Evolutionary conservation across 495 filamentous ascomycete genomes (phyloP), one percentile per base, ranked within the genome.

Genomic region (Penicillium tannophilum): DNA sequence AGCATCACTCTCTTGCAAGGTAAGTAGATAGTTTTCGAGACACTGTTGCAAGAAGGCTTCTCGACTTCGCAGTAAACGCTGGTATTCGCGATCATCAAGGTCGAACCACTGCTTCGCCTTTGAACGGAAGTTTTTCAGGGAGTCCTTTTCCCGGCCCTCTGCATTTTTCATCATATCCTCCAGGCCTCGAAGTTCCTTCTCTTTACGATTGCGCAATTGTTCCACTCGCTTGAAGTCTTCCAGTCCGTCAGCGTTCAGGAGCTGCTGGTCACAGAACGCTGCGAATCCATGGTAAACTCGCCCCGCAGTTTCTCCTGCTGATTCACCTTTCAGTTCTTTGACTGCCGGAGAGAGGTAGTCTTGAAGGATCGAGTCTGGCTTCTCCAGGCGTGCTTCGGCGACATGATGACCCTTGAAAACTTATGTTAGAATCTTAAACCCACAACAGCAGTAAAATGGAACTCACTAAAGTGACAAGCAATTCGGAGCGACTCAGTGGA

Each of bases 251-350:
- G 86, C 82, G 66, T 92, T 93, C 58, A 95, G 86, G 12, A 98
- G 77, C 67, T 98, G 94, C 61, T 89, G 86, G 69, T 99, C 93
- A 68, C 94, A 99, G 65, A 97, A 99, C 53, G 85, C 84, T 53
- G 94, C 94, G 70, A 97, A 98, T 60, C 94, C 90, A 69, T 97
- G 91, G 63, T 90, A 97, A 9, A 97, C 95, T 63, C 89, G 82
- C 6, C 93, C 92, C 7, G 93, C 90, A 53, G 90, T 88, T 60
- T 85, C 80, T 9, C 90, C 88, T 41, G 88, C 82, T 2, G 70
- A 81, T 52, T 81, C 82, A n/a, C 84, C 86, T 66, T 81, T 86
- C 30, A 99, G 74, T 62, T 93, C 88, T 63, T 87, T 88, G 39
- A 97, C 86, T 2, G 94, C 92, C 6, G 88, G 87, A 30, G 86